Conservation (phyloP, 306 rosid genomes). For the Corylus avellana region DNA sequence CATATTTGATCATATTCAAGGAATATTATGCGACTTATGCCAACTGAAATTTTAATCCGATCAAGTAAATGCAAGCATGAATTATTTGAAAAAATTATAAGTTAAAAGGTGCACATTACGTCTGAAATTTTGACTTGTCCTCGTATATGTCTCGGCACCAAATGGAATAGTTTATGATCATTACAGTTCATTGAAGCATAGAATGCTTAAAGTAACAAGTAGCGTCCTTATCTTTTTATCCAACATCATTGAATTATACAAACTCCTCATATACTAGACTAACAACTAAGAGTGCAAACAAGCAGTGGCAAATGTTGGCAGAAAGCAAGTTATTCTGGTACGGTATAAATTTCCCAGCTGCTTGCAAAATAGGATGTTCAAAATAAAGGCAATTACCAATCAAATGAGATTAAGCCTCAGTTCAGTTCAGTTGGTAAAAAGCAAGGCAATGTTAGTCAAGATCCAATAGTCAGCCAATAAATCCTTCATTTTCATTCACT, state of each 20-base stretch:
- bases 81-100: neutral
- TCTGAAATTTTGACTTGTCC: neutral
- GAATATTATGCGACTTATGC: neutral
- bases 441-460: neutral
- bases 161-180: neutral
- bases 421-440: neutral
- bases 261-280: neutral
- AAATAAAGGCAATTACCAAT: neutral
- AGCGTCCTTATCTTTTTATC: neutral
- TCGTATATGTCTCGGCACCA: neutral
- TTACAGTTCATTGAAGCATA: neutral
- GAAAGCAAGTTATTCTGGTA: neutral
- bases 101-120: neutral
- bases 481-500: neutral
- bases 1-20: neutral
- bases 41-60: neutral
- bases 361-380: neutral
- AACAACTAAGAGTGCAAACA: neutral
- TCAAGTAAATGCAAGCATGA: neutral
- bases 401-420: neutral
- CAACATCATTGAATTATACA: no score
- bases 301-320: neutral
- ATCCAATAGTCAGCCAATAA: neutral
- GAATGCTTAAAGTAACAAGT: neutral
- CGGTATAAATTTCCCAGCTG: neutral